A percentile compares a stretch with the other conserved stretches of the same genome.
Evolutionary conservation across 2,329 filamentous ascomycete species (phyloP).

Genomic region (Nemania sp.): DNA sequence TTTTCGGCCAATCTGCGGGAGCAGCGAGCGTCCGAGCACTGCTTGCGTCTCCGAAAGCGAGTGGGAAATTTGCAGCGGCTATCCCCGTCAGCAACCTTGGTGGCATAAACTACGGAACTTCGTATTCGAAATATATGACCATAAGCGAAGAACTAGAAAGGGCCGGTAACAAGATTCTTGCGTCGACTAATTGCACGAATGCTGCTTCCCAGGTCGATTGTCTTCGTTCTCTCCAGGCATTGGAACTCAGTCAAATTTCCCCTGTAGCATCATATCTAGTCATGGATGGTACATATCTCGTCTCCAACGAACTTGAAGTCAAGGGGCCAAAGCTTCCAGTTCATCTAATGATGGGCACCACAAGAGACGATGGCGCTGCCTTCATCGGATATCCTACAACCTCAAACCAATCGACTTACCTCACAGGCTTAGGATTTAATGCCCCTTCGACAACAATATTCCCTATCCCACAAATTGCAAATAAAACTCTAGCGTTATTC

Average conservation of each 20-base stretch:
- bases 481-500: slow-evolving; percentile 65
- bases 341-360: slow-evolving; percentile 67
- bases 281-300: slow-evolving; percentile 68
- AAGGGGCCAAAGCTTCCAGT: slow-evolving; percentile 61
- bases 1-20: slow-evolving; percentile 68
- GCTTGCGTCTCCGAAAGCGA: slow-evolving; percentile 61
- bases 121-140: slow-evolving; percentile 70
- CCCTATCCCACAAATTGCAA: slow-evolving; percentile 60
- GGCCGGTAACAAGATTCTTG: slow-evolving; percentile 64
- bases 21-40: slow-evolving; percentile 64
- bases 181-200: slow-evolving; percentile 63
- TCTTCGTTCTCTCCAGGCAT: slow-evolving; percentile 60
- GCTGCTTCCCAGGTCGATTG: slow-evolving; percentile 64
- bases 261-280: slow-evolving; percentile 65
- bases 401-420: slow-evolving; percentile 51
- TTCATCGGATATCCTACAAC: slow-evolving; percentile 61
- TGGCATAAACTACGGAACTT: slow-evolving; percentile 64
- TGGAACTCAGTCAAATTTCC: slow-evolving; percentile 54
- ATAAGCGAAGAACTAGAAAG: slow-evolving; percentile 63
- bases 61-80: slow-evolving; percentile 61
- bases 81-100: slow-evolving; percentile 59
- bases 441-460: slow-evolving; percentile 59
- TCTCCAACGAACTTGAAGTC: slow-evolving; percentile 60
- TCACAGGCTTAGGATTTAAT: slow-evolving; percentile 51
- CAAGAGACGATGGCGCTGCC: slow-evolving; percentile 66